Evolutionary conservation across 2,329 filamentous ascomycete genomes (phyloP).

Genomic region (Clonostachys chloroleuca): DNA sequence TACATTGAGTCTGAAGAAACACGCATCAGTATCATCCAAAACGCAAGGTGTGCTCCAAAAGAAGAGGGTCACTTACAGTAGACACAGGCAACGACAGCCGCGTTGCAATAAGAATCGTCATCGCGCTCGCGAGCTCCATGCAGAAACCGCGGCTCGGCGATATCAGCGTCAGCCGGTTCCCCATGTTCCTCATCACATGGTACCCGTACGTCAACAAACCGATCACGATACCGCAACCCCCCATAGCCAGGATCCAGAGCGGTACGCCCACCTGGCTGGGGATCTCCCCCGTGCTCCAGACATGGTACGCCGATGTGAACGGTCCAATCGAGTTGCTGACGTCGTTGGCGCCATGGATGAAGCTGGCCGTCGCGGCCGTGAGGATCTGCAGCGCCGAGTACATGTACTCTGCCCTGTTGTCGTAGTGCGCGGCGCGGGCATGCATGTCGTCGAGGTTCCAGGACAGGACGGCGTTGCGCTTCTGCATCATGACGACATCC

Average conservation of each 20-base stretch:
- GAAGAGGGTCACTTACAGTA: conserved; percentile 2
- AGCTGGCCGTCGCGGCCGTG: conserved; percentile 57
- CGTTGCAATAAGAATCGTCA: conserved; percentile 12
- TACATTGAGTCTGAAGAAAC: conserved; percentile 10
- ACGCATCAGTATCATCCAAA: conserved; percentile 14
- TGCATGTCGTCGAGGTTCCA: conserved; percentile 51
- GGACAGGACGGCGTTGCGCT: conserved; percentile 38
- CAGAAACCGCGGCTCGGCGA: conserved; percentile 26
- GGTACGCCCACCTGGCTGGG: conserved; percentile 31
- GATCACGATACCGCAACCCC: conserved; percentile 23
- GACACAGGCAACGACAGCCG: conserved; percentile 23
- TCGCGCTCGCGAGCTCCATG: conserved; percentile 31
- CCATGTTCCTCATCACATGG: conserved; percentile 28
- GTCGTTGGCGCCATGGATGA: conserved; percentile 64
- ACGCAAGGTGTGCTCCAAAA: too few species aligned
- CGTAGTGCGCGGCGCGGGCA: conserved; percentile 52
- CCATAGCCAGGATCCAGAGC: conserved; percentile 38
- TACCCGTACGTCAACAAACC: conserved; percentile 32
- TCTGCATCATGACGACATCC: conserved; percentile 33
- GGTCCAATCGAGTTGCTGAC: conserved; percentile 60
- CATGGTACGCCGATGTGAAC: conserved; percentile 56
- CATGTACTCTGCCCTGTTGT: conserved; percentile 51
- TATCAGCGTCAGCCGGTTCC: conserved; percentile 32
- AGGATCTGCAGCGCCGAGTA: conserved; percentile 56
- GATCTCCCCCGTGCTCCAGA: conserved; percentile 46